These are phyloP conservation scores for Quercus phellos DNA, from an alignment of 331 rosid genomes.

Conservation along the genomic window DNA sequence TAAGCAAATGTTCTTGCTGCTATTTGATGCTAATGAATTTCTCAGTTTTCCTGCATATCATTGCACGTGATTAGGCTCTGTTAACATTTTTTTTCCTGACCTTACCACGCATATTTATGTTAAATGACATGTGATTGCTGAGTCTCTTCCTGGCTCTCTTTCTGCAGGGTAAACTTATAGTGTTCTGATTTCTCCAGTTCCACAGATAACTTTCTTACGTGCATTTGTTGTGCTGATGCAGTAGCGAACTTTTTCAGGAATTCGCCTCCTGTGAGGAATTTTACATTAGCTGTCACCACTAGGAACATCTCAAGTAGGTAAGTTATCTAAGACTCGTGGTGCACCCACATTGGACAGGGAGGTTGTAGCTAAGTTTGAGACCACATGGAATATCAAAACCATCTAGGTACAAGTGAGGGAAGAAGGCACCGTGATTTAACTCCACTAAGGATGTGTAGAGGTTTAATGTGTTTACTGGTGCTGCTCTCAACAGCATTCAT, in stretches of 20 bases:
- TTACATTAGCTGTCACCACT: constrained; percentile 11
- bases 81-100: background rate
- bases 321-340: constrained; percentile 18
- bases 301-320: constrained; percentile 19
- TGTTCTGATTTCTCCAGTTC: constrained; percentile 1
- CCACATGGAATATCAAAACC: constrained; percentile 43
- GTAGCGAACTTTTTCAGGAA: background rate
- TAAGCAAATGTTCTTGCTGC: background rate
- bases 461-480: constrained; percentile 56
- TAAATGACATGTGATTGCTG: constrained; percentile 17
- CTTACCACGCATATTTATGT: constrained; percentile 1
- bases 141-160: constrained; percentile 18
- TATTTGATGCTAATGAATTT: too few species aligned
- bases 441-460: constrained; percentile 54
- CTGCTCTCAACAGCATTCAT: constrained; percentile 64
- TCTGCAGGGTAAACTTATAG: constrained; percentile 34
- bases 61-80: background rate
- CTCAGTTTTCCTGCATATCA: background rate
- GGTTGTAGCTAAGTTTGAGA: constrained; percentile 18
- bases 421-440: constrained; percentile 26
- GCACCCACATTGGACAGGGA: constrained; percentile 10
- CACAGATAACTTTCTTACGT: constrained; percentile 5
- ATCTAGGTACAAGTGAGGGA: constrained; percentile 19
- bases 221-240: constrained; percentile 1
- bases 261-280: constrained; percentile 10